Base-by-base conservation (phyloP, 2,329 filamentous ascomycete genomes). In the Pseudogymnoascus sp. region DNA sequence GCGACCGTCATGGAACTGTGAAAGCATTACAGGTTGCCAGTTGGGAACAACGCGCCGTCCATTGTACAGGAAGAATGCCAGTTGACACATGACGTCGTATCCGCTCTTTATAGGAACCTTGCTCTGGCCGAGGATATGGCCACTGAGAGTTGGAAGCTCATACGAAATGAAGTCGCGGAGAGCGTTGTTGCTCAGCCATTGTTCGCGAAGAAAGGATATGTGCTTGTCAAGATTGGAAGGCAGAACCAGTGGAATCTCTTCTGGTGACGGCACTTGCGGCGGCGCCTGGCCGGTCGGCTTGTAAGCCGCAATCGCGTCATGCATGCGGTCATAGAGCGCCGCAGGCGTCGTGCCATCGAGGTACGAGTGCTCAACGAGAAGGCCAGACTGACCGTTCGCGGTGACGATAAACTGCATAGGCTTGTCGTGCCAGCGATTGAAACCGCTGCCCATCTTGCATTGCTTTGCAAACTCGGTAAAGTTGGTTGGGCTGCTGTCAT, bases 341-440 rank as follows among this genome's bases (percentile, higher is more conserved):
- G 58, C 37, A 35, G 62, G 57, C 12, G 60, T 63, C 30, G 63
- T 54, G n/a, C 65, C 68, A 41, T 69, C 68, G 14, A 69, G 50
- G 60, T 65, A 66, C 1, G 67, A 62, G 35, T 70, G 68, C 35
- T 70, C 68, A 28, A 60, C 62, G 9, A 67, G 50, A 14, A 61
- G 60, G 11, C 64, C 63, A 1, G 68, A 69, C 16, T 63, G 59
- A 9, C 67, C 68, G 58, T 71, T 70, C 5, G 64, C 57, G 38
- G 63, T 64, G 8, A 71, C 61, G 4, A 67, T 57, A 54, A 69
- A 69, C 38, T 68, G 65, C 6, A 68, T 60, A 20, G 58, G 59
- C 60, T 70, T 70, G 61, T 71, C 69, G 28, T 65, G 59, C 69
- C 69, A 71, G 16, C 69, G 63, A 59, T 71, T 70, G 43, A 66